phyloP scores from a whole-genome alignment of 2,329 filamentous ascomycete genomes.

The Pestalotiopsis sp. region DNA sequence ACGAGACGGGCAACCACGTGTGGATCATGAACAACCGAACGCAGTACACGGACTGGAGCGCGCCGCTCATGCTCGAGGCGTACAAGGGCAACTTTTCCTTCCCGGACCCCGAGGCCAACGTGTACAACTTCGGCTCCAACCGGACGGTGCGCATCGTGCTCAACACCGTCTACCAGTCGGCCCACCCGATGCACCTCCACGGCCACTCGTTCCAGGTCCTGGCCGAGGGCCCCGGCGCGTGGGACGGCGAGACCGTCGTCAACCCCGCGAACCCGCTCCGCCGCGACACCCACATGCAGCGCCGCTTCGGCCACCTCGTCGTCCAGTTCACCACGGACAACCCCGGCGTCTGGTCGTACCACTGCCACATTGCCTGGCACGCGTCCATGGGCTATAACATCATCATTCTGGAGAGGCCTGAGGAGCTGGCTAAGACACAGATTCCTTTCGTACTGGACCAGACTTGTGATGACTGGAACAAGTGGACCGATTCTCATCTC shows the following conservation, averaged over 20 bases:
- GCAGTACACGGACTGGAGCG: neutral
- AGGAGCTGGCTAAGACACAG: neutral
- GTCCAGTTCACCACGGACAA: constrained; percentile 52
- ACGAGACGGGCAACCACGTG: neutral
- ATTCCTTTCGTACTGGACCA: neutral
- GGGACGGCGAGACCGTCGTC: constrained; percentile 40
- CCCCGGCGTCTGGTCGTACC: constrained; percentile 51
- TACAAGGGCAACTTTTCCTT: constrained; percentile 46
- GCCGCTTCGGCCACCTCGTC: constrained; percentile 44
- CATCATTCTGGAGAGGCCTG: neutral
- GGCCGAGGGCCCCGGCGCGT: constrained; percentile 49
- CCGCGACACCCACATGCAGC: constrained; percentile 53
- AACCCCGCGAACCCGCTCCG: constrained; percentile 47
- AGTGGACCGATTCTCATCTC: neutral
- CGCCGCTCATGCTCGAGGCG: neutral
- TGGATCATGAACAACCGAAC: neutral
- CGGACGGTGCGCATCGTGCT: constrained; percentile 57
- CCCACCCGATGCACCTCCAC: constrained; percentile 69
- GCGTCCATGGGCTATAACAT: constrained; percentile 14
- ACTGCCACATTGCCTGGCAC: constrained; percentile 55
- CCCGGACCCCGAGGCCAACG: constrained; percentile 43
- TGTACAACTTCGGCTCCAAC: constrained; percentile 55
- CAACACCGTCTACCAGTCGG: constrained; percentile 49
- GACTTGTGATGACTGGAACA: neutral
- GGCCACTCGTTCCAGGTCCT: constrained; percentile 74